Conservation (phyloP, 106 monocot genomes). For the Acanthochlamys bracteata region DNA sequence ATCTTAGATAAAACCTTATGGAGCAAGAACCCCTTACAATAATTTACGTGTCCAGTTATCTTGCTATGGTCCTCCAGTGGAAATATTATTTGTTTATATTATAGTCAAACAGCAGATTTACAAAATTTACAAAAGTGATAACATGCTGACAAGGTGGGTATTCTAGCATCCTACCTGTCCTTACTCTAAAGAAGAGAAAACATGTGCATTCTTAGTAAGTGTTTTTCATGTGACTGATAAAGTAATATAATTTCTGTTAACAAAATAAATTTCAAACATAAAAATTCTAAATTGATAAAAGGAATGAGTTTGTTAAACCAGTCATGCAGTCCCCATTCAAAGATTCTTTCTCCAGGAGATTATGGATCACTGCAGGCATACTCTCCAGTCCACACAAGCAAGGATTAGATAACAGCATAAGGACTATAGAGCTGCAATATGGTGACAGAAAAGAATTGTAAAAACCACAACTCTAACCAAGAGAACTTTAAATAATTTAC, state of each 20-base stretch:
- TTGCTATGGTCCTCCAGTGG: slow-evolving; percentile 79
- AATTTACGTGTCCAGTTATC: slow-evolving; percentile 89
- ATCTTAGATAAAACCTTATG: slow-evolving; percentile 98
- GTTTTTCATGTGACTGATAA: slow-evolving; percentile 89
- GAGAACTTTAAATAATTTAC: too few species aligned
- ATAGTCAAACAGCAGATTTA: neutral
- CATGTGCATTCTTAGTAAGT: slow-evolving; percentile 82
- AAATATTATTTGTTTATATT: slow-evolving; percentile 80
- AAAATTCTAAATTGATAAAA: neutral
- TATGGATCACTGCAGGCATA: slow-evolving; percentile 49
- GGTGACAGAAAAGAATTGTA: neutral
- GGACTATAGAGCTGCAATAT: neutral
- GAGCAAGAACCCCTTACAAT: slow-evolving; percentile 91
- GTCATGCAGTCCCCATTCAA: too few species aligned
- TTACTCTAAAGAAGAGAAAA: slow-evolving; percentile 60
- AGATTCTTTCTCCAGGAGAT: too few species aligned
- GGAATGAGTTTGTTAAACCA: too few species aligned
- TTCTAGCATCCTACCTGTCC: slow-evolving; percentile 66
- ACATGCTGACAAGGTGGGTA: neutral
- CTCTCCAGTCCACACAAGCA: slow-evolving; percentile 67
- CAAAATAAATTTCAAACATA: too few species aligned
- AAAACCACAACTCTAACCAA: too few species aligned
- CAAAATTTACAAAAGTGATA: neutral
- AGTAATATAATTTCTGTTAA: neutral
- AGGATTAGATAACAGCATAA: too few species aligned